Evolutionary conservation across 306 rosid species (phyloP), one percentile per base, ranked within the genome.

Genomic region (Inga leiocalycina): DNA sequence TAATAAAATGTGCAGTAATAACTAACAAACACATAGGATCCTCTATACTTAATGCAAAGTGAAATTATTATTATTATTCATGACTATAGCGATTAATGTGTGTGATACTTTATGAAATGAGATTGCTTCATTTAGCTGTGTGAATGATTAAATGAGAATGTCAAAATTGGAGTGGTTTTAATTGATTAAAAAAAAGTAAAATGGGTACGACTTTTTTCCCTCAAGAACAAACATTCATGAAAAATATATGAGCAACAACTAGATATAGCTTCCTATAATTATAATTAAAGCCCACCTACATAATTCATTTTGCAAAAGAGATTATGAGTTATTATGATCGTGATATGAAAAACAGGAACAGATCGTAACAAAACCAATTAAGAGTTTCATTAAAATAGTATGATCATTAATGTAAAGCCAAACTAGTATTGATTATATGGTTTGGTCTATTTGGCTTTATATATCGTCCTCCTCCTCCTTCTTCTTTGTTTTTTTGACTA

Each of bases 301-400:
- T 70, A 65, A 65, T 65, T 76, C 76, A 69, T 71, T 80, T 30
- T 72, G 59, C 59, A 71, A 27, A 27, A 27, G 76, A 71, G 54
- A 16, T 44, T 39, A 44, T 41, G 17, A 62, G 15, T 24, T 20
- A 20, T 41, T 71, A 12, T 20, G 32, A 41, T 39, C 4, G 37
- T 10, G 27, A 71, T 43, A 71, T 71, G 12, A 19, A 43, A 84
- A 80, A 57, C 68, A 39, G 62, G 32, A 44, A 52, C 45, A 8
- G 57, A 84, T 24, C 4, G 12, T 49, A 74, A 52, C 62, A 79
- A 67, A 61, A 27, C 10, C 79, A 85, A 84, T 46, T 76, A 69
- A 80, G 71, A 45, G 84, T 69, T 84, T 80, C 87, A 84, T 57
- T 69, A 80, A 84, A 84, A 44, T 81, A 45, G 8, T 76, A 27